Conservation (phyloP, 306 rosid genomes). For the Sphenostylis stenocarpa region DNA sequence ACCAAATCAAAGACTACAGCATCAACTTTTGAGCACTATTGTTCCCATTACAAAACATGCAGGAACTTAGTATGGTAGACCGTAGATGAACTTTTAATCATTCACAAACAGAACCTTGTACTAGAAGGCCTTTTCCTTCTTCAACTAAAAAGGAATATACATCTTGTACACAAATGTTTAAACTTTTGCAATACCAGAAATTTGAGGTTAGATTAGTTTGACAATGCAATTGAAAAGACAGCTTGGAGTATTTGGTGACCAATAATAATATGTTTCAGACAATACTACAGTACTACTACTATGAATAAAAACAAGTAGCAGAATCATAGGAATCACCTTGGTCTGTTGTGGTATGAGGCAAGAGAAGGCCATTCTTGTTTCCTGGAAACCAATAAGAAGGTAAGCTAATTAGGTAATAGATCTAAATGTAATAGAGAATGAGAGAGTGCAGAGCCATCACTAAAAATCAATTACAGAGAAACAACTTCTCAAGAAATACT, state of each 20-base stretch:
- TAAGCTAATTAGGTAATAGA: neutral
- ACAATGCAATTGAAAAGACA: neutral
- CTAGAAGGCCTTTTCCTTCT: neutral
- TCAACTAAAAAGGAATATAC: neutral
- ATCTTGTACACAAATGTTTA: neutral
- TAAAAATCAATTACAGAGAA: neutral
- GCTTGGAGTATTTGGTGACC: neutral
- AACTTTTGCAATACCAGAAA: neutral
- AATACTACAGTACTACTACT: neutral
- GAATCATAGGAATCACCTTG: constrained; percentile 51
- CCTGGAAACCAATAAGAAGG: constrained; percentile 43
- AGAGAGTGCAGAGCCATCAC: neutral
- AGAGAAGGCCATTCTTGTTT: constrained; percentile 85
- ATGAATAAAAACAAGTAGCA: neutral
- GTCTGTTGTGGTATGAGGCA: constrained; percentile 89
- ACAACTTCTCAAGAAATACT: neutral
- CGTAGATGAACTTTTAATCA: no score
- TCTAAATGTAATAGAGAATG: neutral
- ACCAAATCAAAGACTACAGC: neutral
- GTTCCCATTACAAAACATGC: neutral
- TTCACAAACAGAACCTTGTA: neutral
- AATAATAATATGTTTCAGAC: neutral
- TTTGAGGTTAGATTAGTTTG: constrained; percentile 12
- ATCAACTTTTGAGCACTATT: neutral
- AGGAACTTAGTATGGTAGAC: no score